Evolutionary conservation across 768 basidiomycete genomes (phyloP), one percentile per base, ranked within the genome.

Genomic region (Russula sp.): DNA sequence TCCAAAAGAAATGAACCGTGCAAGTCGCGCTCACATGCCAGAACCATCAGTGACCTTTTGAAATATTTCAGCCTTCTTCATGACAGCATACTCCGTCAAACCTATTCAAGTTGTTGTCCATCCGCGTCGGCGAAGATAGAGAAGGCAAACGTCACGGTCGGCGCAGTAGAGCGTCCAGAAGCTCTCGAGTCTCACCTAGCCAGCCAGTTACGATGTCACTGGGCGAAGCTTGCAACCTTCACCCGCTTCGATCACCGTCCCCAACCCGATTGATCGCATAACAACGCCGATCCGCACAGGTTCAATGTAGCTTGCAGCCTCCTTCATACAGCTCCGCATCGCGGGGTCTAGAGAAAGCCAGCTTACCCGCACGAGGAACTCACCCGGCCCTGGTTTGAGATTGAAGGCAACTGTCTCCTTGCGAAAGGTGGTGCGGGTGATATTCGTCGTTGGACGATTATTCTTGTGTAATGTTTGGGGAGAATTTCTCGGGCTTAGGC

Each of bases 341-440:
- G 91, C 90, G 18, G 95, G 93, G 71, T 97, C 94, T 68, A 97
- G 73, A 34, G 86, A 87, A 32, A 93, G 70, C 79, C 87, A 94
- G 56, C 86, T 85, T 60, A 90, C 84, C 72, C 84, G 82, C n/a
- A 98, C 83, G 51, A 95, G 78, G 10, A 85, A 84, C 66, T 89
- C 79, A n/a, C 76, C 73, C 26, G 75, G 69, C 2, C 79, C 80
- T 6, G 85, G 80, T 70, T 81, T 81, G 57, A 90, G 77, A 67
- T 80, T 76, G 66, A 82, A 81, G 2, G 83, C 78, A 18, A 80
- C 72, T 1, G 76, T 73, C 74, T 89, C 86, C 0, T 76, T 79
- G 50, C 83, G 80, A 77, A 96, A 95, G 0, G 92, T 95, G 56
- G 81, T 81, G 5, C 86, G 81, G 60, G 84, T 81, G 72, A 94